Evolutionary conservation across 495 filamentous ascomycete species (phyloP).

Genomic region (Podospora pseudopauciseta): DNA sequence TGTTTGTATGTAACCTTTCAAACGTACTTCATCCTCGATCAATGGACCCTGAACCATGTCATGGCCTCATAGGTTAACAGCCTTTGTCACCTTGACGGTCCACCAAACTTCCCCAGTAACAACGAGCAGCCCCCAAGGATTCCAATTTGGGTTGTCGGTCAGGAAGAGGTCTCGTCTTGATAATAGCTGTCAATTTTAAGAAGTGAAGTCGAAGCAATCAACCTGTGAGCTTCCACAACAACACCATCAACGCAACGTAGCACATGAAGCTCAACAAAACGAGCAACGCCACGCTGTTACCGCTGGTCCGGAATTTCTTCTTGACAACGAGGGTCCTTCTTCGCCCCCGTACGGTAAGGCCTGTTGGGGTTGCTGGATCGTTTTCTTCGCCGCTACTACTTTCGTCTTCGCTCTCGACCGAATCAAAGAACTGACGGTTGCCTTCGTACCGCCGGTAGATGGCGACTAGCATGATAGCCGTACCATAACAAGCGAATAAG

Average conservation of each 20-base stretch:
- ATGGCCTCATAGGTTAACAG: neutral
- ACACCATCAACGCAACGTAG: slow-evolving; percentile 72
- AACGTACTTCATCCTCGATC: neutral
- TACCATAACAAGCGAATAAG: slow-evolving; percentile 86
- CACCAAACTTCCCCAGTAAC: neutral
- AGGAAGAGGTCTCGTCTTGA: neutral
- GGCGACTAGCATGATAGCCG: slow-evolving; percentile 74
- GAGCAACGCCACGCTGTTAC: slow-evolving; percentile 75
- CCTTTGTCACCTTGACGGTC: neutral
- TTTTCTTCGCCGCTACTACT: slow-evolving; percentile 48
- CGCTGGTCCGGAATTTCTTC: slow-evolving; percentile 86
- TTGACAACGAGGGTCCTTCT: slow-evolving; percentile 34
- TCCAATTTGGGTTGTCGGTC: neutral
- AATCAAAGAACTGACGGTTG: slow-evolving; percentile 88
- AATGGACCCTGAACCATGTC: neutral
- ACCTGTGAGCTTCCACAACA: slow-evolving; percentile 58
- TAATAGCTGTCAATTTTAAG: neutral
- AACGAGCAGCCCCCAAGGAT: neutral
- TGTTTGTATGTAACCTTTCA: neutral
- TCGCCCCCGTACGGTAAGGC: neutral
- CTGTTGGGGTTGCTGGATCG: neutral
- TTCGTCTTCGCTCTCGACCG: slow-evolving; percentile 33
- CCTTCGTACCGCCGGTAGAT: slow-evolving; percentile 82
- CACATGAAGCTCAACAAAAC: slow-evolving; percentile 77
- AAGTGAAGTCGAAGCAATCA: slow-evolving; percentile 16